Evolutionary conservation across 2,329 filamentous ascomycete genomes (phyloP).

Genomic region (Fusarium drepaniforme): DNA sequence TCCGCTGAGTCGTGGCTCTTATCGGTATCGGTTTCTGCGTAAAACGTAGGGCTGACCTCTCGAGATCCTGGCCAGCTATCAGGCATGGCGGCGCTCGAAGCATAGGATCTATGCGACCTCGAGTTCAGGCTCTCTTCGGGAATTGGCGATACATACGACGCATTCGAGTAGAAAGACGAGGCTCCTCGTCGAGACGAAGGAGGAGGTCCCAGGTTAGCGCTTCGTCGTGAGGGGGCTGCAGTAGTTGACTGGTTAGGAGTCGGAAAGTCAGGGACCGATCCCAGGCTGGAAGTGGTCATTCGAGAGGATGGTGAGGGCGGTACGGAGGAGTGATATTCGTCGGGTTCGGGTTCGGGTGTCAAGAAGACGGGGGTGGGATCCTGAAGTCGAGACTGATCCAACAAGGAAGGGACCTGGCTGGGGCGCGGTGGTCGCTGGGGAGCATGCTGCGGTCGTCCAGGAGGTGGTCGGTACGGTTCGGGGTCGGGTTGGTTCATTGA

Average conservation of each 20-base stretch:
- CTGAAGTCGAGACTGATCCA: conserved; percentile 68
- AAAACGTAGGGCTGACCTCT: conserved; percentile 59
- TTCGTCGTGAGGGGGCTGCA: conserved; percentile 56
- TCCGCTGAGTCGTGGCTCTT: conserved; percentile 55
- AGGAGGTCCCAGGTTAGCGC: conserved; percentile 69
- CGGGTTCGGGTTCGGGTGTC: conserved; percentile 43
- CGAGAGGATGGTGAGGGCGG: conserved; percentile 62
- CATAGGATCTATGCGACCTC: conserved; percentile 73
- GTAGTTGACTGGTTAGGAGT: conserved; percentile 50
- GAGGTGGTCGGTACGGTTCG: conserved; percentile 63
- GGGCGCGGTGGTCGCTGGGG: conserved; percentile 72
- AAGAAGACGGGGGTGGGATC: conserved; percentile 66
- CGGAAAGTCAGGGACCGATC: conserved; percentile 71
- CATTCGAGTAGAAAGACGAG: conserved; percentile 74
- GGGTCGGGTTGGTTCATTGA: conserved; percentile 47
- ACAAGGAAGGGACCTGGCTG: conserved; percentile 69
- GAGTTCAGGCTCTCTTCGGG: conserved; percentile 75
- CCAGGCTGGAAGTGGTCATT: conserved; percentile 66
- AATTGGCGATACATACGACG: conserved; percentile 80
- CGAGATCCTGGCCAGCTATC: conserved; percentile 71
- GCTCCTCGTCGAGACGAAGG: conserved; percentile 70
- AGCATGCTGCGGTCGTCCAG: conserved; percentile 60
- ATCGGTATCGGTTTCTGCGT: conserved; percentile 63
- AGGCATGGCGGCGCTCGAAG: conserved; percentile 80
- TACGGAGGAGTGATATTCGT: conserved; percentile 55